phyloP scores from a whole-genome alignment of 805 yeast genomes.

The Pichia occidentalis region DNA sequence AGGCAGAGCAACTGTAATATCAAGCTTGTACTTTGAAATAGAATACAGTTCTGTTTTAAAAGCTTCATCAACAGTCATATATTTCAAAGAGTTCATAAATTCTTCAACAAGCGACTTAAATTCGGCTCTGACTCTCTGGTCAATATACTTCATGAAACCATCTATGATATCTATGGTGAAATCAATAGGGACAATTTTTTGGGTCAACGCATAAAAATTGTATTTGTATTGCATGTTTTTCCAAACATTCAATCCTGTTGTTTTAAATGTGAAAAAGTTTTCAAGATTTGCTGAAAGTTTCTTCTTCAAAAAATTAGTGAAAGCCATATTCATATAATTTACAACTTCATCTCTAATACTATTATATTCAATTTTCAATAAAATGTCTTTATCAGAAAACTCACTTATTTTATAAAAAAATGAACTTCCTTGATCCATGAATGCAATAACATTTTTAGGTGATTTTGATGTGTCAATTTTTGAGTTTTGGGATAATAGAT shows the following conservation, averaged over 20 bases:
- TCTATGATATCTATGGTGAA: conserved; percentile 12
- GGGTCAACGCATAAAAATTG: conserved; percentile 26
- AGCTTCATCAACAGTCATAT: not conserved
- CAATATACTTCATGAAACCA: conserved; percentile 12
- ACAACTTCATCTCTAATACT: conserved; percentile 41
- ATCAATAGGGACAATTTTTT: conserved; percentile 14
- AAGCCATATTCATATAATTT: conserved; percentile 17
- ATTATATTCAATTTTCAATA: conserved; percentile 39
- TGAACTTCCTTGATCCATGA: conserved; percentile 64
- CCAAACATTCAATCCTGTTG: conserved; percentile 18
- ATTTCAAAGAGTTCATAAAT: conserved; percentile 11
- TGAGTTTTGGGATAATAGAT: conserved; percentile 20
- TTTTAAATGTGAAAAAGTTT: conserved; percentile 18
- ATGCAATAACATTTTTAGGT: conserved; percentile 41
- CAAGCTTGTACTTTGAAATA: conserved; percentile 16
- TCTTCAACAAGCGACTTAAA: conserved; percentile 12
- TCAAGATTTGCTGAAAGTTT: not conserved
- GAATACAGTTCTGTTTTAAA: not conserved
- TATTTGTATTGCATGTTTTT: conserved; percentile 19
- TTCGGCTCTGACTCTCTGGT: conserved; percentile 10
- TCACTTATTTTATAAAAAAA: conserved; percentile 48
- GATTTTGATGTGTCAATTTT: conserved; percentile 24
- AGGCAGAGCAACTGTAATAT: conserved; percentile 59
- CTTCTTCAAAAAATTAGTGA: conserved; percentile 10
- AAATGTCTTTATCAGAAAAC: conserved; percentile 32